phyloP scores from a whole-genome alignment of 768 basidiomycete genomes.

The Rhizopogon roseolus region DNA sequence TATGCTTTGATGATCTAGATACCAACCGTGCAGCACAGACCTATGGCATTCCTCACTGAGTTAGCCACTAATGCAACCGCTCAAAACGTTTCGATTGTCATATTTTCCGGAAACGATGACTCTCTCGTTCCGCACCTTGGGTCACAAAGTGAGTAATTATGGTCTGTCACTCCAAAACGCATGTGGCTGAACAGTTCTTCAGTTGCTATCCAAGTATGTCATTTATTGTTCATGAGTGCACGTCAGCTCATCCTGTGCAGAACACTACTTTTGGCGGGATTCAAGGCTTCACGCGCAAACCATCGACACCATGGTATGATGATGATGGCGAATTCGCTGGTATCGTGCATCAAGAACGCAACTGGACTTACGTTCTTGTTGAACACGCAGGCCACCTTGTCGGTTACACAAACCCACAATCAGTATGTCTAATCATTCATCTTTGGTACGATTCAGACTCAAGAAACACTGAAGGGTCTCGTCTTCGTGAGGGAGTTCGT shows the following conservation, averaged over 20 bases:
- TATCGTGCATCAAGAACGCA: conserved; percentile 70
- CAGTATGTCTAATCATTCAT: conserved; percentile 35
- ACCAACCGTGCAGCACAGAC: conserved; percentile 30
- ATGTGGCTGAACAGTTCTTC: conserved; percentile 8
- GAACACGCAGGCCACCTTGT: conserved; percentile 36
- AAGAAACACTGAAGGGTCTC: conserved; percentile 39
- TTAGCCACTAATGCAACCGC: conserved; percentile 61
- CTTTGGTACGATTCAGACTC: neutral
- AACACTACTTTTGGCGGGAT: conserved; percentile 79
- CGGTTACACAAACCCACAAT: conserved; percentile 29
- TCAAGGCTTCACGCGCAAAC: conserved; percentile 66
- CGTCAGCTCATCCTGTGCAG: conserved; percentile 24
- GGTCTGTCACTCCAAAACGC: neutral
- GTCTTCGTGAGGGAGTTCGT: conserved; percentile 64
- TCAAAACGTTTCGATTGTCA: conserved; percentile 45
- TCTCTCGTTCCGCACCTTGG: conserved; percentile 58
- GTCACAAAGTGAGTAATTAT: conserved; percentile 46
- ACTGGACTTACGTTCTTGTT: conserved; percentile 42
- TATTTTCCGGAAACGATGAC: conserved; percentile 71
- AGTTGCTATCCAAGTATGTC: conserved; percentile 53
- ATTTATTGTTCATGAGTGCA: neutral
- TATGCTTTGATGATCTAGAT: neutral
- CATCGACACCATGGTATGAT: conserved; percentile 64
- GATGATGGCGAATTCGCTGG: conserved; percentile 58
- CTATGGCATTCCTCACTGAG: conserved; percentile 59